A percentile compares a stretch with the other conserved stretches of the same genome.
Conservation (phyloP, 176 grass and related monocot species). For the Echinochloa phyllopogon region DNA sequence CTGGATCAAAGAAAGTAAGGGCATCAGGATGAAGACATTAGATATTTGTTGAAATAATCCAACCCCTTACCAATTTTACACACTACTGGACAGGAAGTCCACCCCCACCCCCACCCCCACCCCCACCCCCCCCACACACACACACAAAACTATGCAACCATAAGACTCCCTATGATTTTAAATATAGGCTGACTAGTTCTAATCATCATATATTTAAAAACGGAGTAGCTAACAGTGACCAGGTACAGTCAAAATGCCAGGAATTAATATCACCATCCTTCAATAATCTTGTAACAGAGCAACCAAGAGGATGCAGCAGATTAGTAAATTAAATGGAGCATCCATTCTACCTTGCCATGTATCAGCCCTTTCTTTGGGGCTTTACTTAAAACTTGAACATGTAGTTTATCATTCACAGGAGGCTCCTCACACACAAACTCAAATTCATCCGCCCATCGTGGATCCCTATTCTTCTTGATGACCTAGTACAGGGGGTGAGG, state of each 20-base stretch:
- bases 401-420: constrained; percentile 81
- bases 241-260: background rate
- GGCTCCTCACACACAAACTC: constrained; percentile 88
- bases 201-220: too few relatives aligned
- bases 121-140: too few relatives aligned
- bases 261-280: background rate
- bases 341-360: constrained; percentile 76
- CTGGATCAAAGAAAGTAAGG: constrained; percentile 50
- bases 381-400: constrained; percentile 85
- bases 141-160: too few relatives aligned
- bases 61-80: background rate
- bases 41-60: background rate
- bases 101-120: too few relatives aligned
- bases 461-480: constrained; percentile 95
- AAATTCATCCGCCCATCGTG: constrained; percentile 84
- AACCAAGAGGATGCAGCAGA: background rate
- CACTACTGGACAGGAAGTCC: background rate
- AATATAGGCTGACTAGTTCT: background rate
- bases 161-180: background rate
- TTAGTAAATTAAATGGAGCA: constrained; percentile 7
- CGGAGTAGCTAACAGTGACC: background rate
- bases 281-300: background rate
- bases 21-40: constrained; percentile 25
- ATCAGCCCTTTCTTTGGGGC: constrained; percentile 70
- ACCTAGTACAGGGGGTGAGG: constrained; percentile 47